A percentile compares a stretch with the other conserved stretches of the same genome.
Conservation (phyloP, 257 asterid genomes). For the Solanum sparsipilum region DNA sequence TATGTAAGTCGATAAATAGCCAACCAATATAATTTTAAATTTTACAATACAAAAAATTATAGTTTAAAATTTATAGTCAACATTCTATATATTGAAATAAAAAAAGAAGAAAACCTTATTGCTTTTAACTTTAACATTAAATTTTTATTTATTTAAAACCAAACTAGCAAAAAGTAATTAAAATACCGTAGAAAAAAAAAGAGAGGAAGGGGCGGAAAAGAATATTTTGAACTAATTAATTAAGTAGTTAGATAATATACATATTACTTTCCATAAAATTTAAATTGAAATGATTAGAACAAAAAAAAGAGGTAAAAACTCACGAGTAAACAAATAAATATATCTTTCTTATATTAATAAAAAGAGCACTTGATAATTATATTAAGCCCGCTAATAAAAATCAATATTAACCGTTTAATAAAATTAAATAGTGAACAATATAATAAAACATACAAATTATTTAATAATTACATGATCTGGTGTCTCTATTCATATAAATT, state of each 20-base stretch:
- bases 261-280: no score
- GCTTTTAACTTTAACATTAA: background rate
- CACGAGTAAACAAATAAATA: background rate
- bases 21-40: background rate
- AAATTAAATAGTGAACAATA: background rate
- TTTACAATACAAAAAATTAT: no score
- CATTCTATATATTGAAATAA: background rate
- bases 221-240: no score
- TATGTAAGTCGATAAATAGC: background rate
- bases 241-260: no score
- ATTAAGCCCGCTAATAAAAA: background rate
- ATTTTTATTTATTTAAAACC: no score
- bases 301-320: background rate
- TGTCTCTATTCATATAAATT: background rate
- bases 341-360: no score
- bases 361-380: background rate
- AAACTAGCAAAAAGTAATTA: background rate
- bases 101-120: no score
- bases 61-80: background rate
- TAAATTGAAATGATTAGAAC: no score
- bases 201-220: background rate
- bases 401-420: background rate
- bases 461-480: background rate
- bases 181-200: no score
- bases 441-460: no score